These are phyloP conservation scores for Striga asiatica DNA, from an alignment of 257 asterid genomes.

Conservation along the genomic window DNA sequence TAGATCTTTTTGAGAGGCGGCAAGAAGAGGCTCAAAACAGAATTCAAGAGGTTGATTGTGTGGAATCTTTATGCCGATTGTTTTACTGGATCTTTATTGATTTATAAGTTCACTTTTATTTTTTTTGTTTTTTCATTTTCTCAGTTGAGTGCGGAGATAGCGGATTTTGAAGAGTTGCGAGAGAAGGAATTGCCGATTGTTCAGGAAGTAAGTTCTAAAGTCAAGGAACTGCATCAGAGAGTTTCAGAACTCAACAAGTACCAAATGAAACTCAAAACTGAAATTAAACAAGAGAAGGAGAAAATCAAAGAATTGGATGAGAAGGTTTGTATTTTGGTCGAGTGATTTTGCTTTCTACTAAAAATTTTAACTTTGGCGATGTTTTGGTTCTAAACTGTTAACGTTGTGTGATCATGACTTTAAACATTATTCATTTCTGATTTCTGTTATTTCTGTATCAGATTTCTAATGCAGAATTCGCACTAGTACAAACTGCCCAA, in stretches of 20 bases:
- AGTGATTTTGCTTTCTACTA: not conserved
- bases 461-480: conserved; percentile 72
- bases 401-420: not conserved
- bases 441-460: conserved; percentile 23
- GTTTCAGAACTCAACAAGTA: conserved; percentile 58
- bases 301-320: conserved; percentile 70
- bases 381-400: not conserved
- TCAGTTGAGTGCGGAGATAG: conserved; percentile 57
- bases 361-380: not conserved
- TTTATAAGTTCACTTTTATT: too few species aligned
- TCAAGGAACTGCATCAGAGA: conserved; percentile 51
- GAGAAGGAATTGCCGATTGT: conserved; percentile 60
- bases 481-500: conserved; percentile 59
- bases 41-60: conserved; percentile 43
- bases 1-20: conserved; percentile 41
- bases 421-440: conserved; percentile 14
- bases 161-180: conserved; percentile 39
- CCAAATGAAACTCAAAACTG: not conserved
- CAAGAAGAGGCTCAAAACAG: conserved; percentile 37
- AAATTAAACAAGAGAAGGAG: conserved; percentile 51
- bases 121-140: conserved; percentile 6
- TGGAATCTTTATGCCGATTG: conserved; percentile 5
- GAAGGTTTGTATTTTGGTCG: conserved; percentile 32
- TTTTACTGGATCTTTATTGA: not conserved
- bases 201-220: conserved; percentile 47